Percentiles rank a stretch among this genome's conserved stretches.
phyloP scores from a whole-genome alignment of 352 stramenopile genomes.

The Phytophthora pisi region DNA sequence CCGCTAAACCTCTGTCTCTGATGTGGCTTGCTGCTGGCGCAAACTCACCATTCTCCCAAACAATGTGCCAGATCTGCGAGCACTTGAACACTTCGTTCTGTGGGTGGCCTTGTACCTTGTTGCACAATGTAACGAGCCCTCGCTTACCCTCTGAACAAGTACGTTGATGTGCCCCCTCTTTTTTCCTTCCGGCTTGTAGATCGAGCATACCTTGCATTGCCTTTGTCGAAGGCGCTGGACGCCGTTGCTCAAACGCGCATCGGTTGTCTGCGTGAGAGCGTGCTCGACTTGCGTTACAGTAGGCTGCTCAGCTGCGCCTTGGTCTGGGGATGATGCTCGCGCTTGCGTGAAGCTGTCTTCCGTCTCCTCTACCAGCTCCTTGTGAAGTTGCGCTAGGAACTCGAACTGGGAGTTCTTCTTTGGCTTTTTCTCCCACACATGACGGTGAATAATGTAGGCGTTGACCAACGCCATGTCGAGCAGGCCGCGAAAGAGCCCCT shows the following conservation, averaged over 20 bases:
- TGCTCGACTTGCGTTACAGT: not conserved
- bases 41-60: slow-evolving; percentile 29
- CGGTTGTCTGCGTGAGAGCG: not conserved
- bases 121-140: slow-evolving; percentile 6
- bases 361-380: not conserved
- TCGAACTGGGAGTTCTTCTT: slow-evolving; percentile 6
- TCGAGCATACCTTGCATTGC: slow-evolving; percentile 13
- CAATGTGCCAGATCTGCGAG: slow-evolving; percentile 25
- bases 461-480: not conserved
- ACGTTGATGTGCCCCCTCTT: slow-evolving; percentile 10
- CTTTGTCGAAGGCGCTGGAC: slow-evolving; percentile 1
- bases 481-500: too few species aligned
- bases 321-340: not conserved
- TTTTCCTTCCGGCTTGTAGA: slow-evolving; percentile 17
- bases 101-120: slow-evolving; percentile 13
- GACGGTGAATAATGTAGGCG: too few species aligned
- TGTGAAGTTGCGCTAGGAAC: slow-evolving; percentile 10
- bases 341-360: slow-evolving; percentile 2
- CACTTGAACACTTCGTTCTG: slow-evolving; percentile 21
- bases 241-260: slow-evolving; percentile 4
- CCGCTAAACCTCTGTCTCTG: slow-evolving; percentile 7
- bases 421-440: too few species aligned
- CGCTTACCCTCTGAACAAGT: slow-evolving; percentile 14
- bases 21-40: not conserved
- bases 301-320: not conserved